Base-by-base conservation (phyloP, 2,329 filamentous ascomycete genomes). In the Drechslerella coelobrocha region DNA sequence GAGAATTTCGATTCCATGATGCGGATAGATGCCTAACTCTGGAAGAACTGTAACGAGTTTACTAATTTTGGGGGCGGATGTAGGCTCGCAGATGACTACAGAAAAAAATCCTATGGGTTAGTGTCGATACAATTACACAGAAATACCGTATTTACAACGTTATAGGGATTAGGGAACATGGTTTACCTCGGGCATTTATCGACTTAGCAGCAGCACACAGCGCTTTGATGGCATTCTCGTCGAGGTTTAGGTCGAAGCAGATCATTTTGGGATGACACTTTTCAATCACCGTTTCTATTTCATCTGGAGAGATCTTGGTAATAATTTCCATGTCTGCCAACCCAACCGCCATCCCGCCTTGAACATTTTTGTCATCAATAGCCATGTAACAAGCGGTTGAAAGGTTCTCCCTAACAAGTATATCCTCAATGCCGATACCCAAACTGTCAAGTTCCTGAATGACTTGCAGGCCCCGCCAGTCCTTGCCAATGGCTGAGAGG, bases 41-140 rank as follows among this genome's bases (percentile, higher is more conserved):
- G 23, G 24, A 12, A 61, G 34, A 21, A 53, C 21, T 5, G 5
- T 2, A 26, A 26, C 48, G 12, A 71, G 29, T 9, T 37, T 34
- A 3, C 21, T 14, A 8, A 48, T 8, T 55, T 71, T 71, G 12
- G 34, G 31, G 6, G 14, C 21, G n/a, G 66, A 71, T 14, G 66
- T 71, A 0, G 66, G 66, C 34, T 71, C 66, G 19, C 66, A 71
- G 23, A 54, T 59, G 29, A 63, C 66, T 71, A 27, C 53, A 17
- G 5, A 4, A 41, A 17, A 14, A 41, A 6, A 17, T 12, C 37
- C n/a, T 14, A 14, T 17, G 37, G 37, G n/a, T 31, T 1, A 23
- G 12, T 34, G 6, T n/a, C 21, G 19, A 39, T 39, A 37, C 31
- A 19, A n/a, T 23, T 26, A 23, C 27, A 34, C n/a, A n/a, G n/a